Evolutionary conservation across 192 early-diverging fungal species (phyloP), one percentile per base, ranked within the genome.

Genomic region (Backusella liffmaniae): DNA sequence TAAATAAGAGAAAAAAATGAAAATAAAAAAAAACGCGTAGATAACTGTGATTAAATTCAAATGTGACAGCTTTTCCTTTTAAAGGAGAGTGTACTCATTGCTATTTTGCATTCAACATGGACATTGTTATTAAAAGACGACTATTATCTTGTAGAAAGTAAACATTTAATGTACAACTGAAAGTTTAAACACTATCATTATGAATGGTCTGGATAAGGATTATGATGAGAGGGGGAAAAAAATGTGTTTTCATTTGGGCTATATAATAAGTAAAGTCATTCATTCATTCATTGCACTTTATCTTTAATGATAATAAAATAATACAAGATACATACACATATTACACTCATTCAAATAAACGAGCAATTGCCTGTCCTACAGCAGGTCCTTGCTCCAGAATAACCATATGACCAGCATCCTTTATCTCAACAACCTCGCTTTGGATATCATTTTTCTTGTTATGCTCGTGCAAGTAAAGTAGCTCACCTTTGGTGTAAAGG

Each of bases 401-500:
- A 34, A 66, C 65, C 18, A 74, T 32, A 51, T 74, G 73, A 1
- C 66, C 73, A 26, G 73, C 51, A 74, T 74, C 66, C 16, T 26
- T 18, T 35, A 74, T 66, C 0, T 18, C 16, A 4, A 4, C 34
- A 8, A 74, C 12, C 4, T 39, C 8, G 34, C 62, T 42, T 7
- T 30, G 21, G 4, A 66, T 67, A 10, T 8, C 30, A 13, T 44
- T 13, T 44, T 66, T 29, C 10, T 30, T 30, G 23, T 66, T 74
- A 29, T 35, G 5, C 3, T 41, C 37, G 44, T 67, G 21, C 34
- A 44, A 74, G 10, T 29, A n/a, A 10, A 6, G 5, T 65, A 44
- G 26, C 7, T 74, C 62, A 4, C 26, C 26, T 13, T 15, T 23
- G 29, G 39, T 44, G 9, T 67, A 62, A 2, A 12, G 7, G 16